Evolutionary conservation across 768 basidiomycete species (phyloP).

Genomic region (Russula foetens): DNA sequence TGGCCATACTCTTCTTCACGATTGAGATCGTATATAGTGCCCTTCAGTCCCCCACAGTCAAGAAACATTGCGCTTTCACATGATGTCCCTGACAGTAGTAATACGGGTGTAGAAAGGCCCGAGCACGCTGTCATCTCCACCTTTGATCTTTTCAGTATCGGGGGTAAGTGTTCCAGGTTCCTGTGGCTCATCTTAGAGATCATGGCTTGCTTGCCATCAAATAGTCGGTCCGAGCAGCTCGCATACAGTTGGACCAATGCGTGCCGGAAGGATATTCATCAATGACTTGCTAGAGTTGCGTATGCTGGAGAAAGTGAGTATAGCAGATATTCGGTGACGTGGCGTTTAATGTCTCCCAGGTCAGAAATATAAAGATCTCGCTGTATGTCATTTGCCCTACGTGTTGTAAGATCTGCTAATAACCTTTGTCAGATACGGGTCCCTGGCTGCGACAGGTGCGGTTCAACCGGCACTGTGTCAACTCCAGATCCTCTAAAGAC

Average conservation of each 20-base stretch:
- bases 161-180: slow-evolving; percentile 41
- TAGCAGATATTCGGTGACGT: not conserved
- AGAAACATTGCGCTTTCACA: not conserved
- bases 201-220: not conserved
- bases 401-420: not conserved
- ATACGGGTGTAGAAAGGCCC: slow-evolving; percentile 6
- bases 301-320: slow-evolving; percentile 56
- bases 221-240: slow-evolving; percentile 51
- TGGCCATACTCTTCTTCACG: not conserved
- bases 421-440: slow-evolving; percentile 59
- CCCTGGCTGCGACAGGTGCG: slow-evolving; percentile 84
- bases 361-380: slow-evolving; percentile 75
- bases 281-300: slow-evolving; percentile 59
- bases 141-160: slow-evolving; percentile 89
- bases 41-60: not conserved
- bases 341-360: slow-evolving; percentile 32
- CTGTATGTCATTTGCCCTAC: slow-evolving; percentile 40
- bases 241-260: slow-evolving; percentile 80
- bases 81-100: not conserved
- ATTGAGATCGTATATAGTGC: not conserved
- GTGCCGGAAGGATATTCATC: slow-evolving; percentile 85
- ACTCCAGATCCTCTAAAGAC: not conserved
- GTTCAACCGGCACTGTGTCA: not conserved
- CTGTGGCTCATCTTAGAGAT: not conserved
- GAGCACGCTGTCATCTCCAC: slow-evolving; percentile 91